These are phyloP conservation scores for Rubia peregrina DNA, from an alignment of 305 asterid genomes.

Conservation along the genomic window DNA sequence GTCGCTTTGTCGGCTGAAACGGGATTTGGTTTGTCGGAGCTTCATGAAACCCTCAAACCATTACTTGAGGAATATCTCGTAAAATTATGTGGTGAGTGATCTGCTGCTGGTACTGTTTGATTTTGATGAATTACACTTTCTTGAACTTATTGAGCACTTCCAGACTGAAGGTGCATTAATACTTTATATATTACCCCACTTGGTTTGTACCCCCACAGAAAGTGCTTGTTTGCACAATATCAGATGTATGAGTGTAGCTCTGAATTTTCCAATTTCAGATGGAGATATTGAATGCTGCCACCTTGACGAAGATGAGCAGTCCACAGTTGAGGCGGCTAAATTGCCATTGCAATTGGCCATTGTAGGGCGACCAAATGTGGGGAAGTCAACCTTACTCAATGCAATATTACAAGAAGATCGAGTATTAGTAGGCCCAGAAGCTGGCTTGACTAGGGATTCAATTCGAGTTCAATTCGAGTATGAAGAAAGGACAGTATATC, in stretches of 20 bases:
- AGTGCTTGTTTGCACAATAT: not conserved
- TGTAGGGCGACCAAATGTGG: constrained; percentile 14
- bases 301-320: constrained; percentile 37
- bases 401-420: constrained; percentile 68
- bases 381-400: constrained; percentile 10
- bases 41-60: constrained; percentile 63
- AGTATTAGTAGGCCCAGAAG: constrained; percentile 95
- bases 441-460: constrained; percentile 95
- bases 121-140: constrained; percentile 14
- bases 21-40: constrained; percentile 75
- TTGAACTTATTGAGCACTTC: not conserved
- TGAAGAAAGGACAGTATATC: constrained; percentile 69
- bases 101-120: constrained; percentile 6
- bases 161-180: constrained; percentile 1
- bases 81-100: constrained; percentile 37
- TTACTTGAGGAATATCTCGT: constrained; percentile 59
- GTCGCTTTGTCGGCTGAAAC: constrained; percentile 92
- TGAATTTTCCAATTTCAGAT: constrained; percentile 25
- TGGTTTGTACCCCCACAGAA: not conserved
- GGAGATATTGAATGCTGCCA: constrained; percentile 31
- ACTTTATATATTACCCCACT: not conserved
- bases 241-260: constrained; percentile 14
- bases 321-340: constrained; percentile 42
- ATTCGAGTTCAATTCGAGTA: constrained; percentile 76
- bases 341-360: constrained; percentile 63